phyloP scores from a whole-genome alignment of 2,329 filamentous ascomycete species.

The Penicillium sp. region DNA sequence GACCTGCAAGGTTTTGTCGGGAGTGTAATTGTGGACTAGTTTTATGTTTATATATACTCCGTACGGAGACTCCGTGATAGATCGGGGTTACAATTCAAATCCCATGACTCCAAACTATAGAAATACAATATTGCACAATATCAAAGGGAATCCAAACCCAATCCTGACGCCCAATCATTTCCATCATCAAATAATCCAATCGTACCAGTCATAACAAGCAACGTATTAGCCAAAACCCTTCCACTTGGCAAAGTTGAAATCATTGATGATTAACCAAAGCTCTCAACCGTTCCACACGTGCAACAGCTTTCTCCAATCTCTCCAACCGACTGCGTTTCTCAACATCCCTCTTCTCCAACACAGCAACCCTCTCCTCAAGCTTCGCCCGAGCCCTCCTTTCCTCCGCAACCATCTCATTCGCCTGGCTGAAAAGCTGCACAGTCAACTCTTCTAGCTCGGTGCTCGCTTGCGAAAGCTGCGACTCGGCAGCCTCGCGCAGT shows the following conservation, averaged over 20 bases:
- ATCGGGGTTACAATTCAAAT: background rate
- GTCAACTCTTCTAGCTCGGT: conserved; percentile 62
- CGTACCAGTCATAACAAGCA: conserved; percentile 4
- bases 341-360: conserved; percentile 47
- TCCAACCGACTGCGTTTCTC: conserved; percentile 54
- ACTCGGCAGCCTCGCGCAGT: conserved; percentile 58
- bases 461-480: conserved; percentile 53
- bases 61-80: background rate
- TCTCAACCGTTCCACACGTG: conserved; percentile 57
- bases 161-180: conserved; percentile 8
- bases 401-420: conserved; percentile 65
- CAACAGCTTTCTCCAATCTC: conserved; percentile 56
- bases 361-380: conserved; percentile 47
- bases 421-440: conserved; percentile 59
- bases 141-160: conserved; percentile 14
- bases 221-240: background rate
- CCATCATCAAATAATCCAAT: conserved; percentile 12
- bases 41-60: background rate
- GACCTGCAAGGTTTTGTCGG: background rate
- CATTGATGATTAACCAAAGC: conserved; percentile 48
- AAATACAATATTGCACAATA: conserved; percentile 6
- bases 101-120: background rate
- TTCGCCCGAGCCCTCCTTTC: conserved; percentile 59
- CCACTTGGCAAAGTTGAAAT: background rate
- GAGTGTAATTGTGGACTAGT: background rate